phyloP scores from a whole-genome alignment of 106 monocot genomes.

The Allium fistulosum region DNA sequence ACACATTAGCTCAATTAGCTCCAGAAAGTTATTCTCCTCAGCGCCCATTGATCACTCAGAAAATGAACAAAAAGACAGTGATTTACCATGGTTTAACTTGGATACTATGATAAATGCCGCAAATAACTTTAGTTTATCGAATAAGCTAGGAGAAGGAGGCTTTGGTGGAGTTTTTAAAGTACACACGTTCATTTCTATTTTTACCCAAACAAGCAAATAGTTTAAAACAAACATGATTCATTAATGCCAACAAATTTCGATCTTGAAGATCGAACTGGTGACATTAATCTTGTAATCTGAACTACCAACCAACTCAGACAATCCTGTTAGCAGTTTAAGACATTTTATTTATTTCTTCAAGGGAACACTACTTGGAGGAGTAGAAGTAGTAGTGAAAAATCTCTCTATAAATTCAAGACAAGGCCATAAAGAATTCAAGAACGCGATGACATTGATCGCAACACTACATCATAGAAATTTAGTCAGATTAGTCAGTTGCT shows the following conservation, averaged over 20 bases:
- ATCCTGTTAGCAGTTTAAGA: too few relatives aligned
- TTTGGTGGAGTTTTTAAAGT: conserved; percentile 50
- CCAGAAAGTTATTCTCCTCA: conserved; percentile 11
- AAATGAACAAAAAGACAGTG: conserved; percentile 18
- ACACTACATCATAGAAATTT: conserved; percentile 58
- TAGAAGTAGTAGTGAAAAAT: conserved; percentile 46
- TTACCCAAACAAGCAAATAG: not conserved
- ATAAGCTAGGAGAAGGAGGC: conserved; percentile 47
- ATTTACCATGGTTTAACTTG: conserved; percentile 24
- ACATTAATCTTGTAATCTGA: too few relatives aligned
- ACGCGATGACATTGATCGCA: conserved; percentile 45
- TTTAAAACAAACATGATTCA: not conserved
- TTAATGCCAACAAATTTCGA: too few relatives aligned
- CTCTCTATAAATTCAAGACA: conserved; percentile 46
- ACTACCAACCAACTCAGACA: too few relatives aligned
- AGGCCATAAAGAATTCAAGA: conserved; percentile 56
- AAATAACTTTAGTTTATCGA: conserved; percentile 25
- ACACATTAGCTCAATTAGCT: not conserved
- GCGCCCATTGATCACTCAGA: conserved; percentile 15
- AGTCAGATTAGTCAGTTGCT: conserved; percentile 47
- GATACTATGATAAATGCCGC: conserved; percentile 21
- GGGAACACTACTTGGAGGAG: conserved; percentile 32
- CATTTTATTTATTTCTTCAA: not conserved
- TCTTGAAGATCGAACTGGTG: too few relatives aligned
- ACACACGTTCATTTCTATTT: not conserved